Conservation (phyloP, 2,329 filamentous ascomycete species). For the Coniosporium uncinatum region DNA sequence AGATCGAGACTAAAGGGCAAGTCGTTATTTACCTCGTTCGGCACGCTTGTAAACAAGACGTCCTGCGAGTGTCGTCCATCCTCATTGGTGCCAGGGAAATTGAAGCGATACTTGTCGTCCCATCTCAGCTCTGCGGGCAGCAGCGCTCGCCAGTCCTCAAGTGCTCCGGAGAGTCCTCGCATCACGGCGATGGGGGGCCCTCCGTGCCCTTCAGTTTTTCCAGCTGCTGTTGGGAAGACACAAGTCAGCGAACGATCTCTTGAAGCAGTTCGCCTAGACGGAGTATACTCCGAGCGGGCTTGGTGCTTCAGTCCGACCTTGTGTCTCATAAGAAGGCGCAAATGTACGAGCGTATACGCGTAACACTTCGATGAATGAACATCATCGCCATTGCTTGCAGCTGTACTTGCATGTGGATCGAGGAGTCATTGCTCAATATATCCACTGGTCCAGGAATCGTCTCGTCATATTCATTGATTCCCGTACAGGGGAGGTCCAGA, state of each 20-base stretch:
- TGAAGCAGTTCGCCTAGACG: no score
- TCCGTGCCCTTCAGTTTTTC: not conserved
- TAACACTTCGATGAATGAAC: slow-evolving; percentile 47
- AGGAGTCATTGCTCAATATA: no score
- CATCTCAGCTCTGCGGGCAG: slow-evolving; percentile 50
- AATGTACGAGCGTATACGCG: slow-evolving; percentile 48
- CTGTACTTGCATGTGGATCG: slow-evolving; percentile 49
- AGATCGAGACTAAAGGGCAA: not conserved
- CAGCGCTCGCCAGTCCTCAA: slow-evolving; percentile 43
- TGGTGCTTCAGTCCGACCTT: no score
- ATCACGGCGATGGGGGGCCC: not conserved
- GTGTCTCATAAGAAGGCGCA: not conserved
- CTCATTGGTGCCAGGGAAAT: slow-evolving; percentile 26
- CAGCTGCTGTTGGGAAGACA: no score
- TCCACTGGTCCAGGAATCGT: no score
- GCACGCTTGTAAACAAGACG: not conserved
- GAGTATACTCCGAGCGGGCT: no score
- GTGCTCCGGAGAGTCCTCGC: not conserved
- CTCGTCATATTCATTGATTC: slow-evolving; percentile 46
- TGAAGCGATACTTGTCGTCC: slow-evolving; percentile 46
- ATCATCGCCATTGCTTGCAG: slow-evolving; percentile 57
- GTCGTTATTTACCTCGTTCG: not conserved
- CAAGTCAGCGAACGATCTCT: no score
- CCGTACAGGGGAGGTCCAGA: slow-evolving; percentile 50
- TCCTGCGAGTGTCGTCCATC: slow-evolving; percentile 8